Evolutionary conservation across 2,329 filamentous ascomycete genomes (phyloP), one percentile per base, ranked within the genome.

Genomic region (Stagonosporopsis chrysanthemi): DNA sequence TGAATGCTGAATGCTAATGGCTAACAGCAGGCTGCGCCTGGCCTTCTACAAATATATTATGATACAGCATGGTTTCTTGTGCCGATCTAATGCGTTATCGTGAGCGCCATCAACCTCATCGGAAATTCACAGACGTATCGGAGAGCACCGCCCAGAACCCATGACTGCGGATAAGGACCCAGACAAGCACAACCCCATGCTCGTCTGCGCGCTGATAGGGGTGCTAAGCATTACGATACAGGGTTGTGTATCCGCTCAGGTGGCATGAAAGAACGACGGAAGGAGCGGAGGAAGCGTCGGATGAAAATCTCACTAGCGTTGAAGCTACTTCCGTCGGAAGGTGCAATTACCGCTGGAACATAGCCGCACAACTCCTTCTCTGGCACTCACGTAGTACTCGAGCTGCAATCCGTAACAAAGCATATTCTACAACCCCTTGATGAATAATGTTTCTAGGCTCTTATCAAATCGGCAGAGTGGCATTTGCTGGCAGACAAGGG

Each of bases 401-500:
- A n/a, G 23, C 23, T 26, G 22, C 14, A 31, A 9, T 31, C 11
- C 11, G 26, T 4, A 41, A 7, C 17, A 36, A 15, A 6, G 9
- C 5, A 6, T 17, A 36, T 19, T 19, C 35, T 17, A 22, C 8
- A 22, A 4, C 8, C 1, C 8, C 17, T 19, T 19, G 2, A 11
- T 4, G 6, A 17, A 4, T 17, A 38, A 22, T 14, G 19, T 8
- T 22, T 22, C 35, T 38, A 38, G 11, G 14, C 7, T 29, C 3
- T 22, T 3, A 19, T 38, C n/a, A 49, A 9, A 66, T 63, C 2
- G 64, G 64, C 15, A 66, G 17, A 14, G 64, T 66, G 3, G 48
- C 45, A 45, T 68, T 68, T 3, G 63, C 64, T 6, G 61, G 56
- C 15, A 68, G 44, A 47, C 66, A 68, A 1, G 60, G 52, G 1